Percentiles rank a stretch among this genome's conserved stretches.
Conservation (phyloP, 208 protist species). For the Herpetomonas samuelpessoai region DNA sequence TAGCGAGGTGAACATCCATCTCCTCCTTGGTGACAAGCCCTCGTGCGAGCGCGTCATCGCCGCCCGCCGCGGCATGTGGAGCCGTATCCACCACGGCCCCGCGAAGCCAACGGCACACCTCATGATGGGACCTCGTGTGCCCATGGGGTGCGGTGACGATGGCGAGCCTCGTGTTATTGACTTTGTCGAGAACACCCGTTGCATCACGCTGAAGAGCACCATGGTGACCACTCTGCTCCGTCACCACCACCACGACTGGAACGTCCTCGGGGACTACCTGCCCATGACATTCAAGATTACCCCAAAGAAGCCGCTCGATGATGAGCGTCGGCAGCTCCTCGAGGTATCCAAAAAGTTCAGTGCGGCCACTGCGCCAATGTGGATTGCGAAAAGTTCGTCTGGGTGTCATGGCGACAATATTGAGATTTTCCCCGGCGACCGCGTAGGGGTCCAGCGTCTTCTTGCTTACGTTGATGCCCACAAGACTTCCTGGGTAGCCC, state of each 20-base stretch:
- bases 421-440: conserved; percentile 64
- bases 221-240: conserved; percentile 78
- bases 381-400: conserved; percentile 79
- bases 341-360: neutral
- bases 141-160: conserved; percentile 53
- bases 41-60: conserved; percentile 52
- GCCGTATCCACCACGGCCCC: neutral
- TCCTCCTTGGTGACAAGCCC: conserved; percentile 73
- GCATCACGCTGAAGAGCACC: conserved; percentile 71
- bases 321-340: conserved; percentile 55
- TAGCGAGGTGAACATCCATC: conserved; percentile 38
- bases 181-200: conserved; percentile 65
- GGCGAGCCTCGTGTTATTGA: conserved; percentile 50
- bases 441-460: conserved; percentile 33
- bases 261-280: conserved; percentile 49
- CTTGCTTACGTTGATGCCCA: conserved; percentile 45
- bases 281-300: conserved; percentile 61
- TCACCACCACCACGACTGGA: conserved; percentile 59
- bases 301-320: conserved; percentile 29
- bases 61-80: conserved; percentile 20
- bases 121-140: conserved; percentile 20
- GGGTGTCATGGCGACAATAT: conserved; percentile 79
- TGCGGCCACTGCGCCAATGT: conserved; percentile 23
- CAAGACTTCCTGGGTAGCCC: conserved; percentile 43
- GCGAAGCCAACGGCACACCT: neutral